Evolutionary conservation across 768 basidiomycete species (phyloP).

Genomic region (Serendipita sp.): DNA sequence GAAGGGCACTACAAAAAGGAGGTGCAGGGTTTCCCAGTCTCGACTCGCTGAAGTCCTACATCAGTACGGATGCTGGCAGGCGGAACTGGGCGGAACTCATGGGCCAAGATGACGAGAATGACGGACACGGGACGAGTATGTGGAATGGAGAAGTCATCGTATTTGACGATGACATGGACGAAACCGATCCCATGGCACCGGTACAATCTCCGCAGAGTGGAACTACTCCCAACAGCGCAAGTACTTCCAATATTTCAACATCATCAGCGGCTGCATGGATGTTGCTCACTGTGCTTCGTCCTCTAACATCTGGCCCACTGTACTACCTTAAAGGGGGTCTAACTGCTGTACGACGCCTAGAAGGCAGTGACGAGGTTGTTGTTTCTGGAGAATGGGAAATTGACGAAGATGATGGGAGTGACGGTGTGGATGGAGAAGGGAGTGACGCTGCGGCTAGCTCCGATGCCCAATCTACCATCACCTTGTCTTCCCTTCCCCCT

Average conservation of each 20-base stretch:
- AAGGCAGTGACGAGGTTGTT: slow-evolving; percentile 37
- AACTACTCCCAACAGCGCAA: background rate
- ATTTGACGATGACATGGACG: slow-evolving; percentile 65
- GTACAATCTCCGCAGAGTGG: background rate
- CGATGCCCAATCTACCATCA: background rate
- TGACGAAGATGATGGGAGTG: slow-evolving; percentile 17
- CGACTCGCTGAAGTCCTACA: slow-evolving; percentile 58
- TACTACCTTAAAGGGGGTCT: slow-evolving; percentile 58
- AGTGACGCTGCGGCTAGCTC: slow-evolving; percentile 5
- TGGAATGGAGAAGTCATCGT: slow-evolving; percentile 70
- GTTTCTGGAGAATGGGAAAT: slow-evolving; percentile 22
- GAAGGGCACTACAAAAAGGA: slow-evolving; percentile 31
- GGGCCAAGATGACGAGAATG: slow-evolving; percentile 13
- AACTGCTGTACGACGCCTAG: slow-evolving; percentile 41
- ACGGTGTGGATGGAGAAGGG: slow-evolving; percentile 12
- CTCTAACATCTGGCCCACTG: slow-evolving; percentile 29
- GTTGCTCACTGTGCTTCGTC: slow-evolving; percentile 44
- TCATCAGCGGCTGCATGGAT: slow-evolving; percentile 49
- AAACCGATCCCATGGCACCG: slow-evolving; percentile 28
- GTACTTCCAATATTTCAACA: slow-evolving; percentile 20
- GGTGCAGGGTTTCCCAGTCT: slow-evolving; percentile 50
- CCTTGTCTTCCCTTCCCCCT: slow-evolving; percentile 2
- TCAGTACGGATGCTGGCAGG: slow-evolving; percentile 65
- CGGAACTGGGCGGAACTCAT: slow-evolving; percentile 52
- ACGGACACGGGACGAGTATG: slow-evolving; percentile 17